Conservation (phyloP, 2,329 filamentous ascomycete genomes). For the Neonectria faginata region DNA sequence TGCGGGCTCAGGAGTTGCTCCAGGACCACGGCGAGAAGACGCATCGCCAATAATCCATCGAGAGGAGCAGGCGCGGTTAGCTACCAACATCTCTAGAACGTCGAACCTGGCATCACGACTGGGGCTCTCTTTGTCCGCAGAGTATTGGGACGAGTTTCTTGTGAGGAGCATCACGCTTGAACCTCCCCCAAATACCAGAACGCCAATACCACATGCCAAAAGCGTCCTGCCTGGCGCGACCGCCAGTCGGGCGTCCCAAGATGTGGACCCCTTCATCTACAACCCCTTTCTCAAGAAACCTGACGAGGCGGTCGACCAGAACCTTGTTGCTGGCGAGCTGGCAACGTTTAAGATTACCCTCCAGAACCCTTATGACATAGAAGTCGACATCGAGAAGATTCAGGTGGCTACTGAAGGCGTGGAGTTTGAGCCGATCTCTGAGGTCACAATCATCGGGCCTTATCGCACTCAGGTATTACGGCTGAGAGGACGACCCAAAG, state of each 20-base stretch:
- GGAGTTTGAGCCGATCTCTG: constrained; percentile 74
- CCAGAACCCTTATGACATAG: constrained; percentile 95
- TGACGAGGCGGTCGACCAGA: constrained; percentile 70
- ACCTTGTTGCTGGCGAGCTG: constrained; percentile 82
- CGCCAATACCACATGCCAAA: constrained; percentile 74
- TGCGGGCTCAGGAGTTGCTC: constrained; percentile 83
- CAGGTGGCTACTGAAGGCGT: constrained; percentile 79
- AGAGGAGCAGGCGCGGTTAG: constrained; percentile 88
- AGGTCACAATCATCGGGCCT: constrained; percentile 78
- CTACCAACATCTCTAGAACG: constrained; percentile 87
- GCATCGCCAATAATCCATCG: constrained; percentile 76
- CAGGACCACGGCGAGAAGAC: constrained; percentile 75
- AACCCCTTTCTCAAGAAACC: constrained; percentile 86
- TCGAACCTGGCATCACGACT: constrained; percentile 80
- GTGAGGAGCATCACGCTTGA: constrained; percentile 82
- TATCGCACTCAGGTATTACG: constrained; percentile 85
- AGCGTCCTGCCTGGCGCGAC: constrained; percentile 64
- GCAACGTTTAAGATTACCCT: constrained; percentile 84
- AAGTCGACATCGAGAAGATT: constrained; percentile 88
- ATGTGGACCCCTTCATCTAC: constrained; percentile 90
- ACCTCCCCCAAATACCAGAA: constrained; percentile 67
- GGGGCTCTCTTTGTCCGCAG: constrained; percentile 77
- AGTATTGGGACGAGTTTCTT: constrained; percentile 98
- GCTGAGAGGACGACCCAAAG: constrained; percentile 75
- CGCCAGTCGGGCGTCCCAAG: constrained; percentile 65